Base-by-base conservation (phyloP, 129 eudicot species). In the Flaveria robusta region DNA sequence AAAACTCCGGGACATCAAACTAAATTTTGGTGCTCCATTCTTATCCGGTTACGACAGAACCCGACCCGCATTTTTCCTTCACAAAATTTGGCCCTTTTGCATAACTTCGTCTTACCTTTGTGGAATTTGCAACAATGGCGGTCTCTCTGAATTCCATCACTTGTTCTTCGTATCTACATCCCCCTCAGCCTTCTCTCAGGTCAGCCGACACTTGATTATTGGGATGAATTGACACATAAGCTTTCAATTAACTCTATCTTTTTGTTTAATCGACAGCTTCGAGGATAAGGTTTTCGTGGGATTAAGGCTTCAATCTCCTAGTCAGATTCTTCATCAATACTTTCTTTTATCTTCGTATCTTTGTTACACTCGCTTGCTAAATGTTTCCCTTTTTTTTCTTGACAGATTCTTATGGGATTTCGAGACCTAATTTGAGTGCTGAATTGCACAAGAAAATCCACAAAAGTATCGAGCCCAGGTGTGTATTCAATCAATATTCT, bases 221-320 rank as follows among this genome's bases (percentile, higher is more conserved):
- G 7, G 39, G 39, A 34, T 31, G 12, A 78, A 58, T 56, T 56
- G 31, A 24, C 3, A 59, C 16, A 16, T 4, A 71, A 43, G 66
- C 0, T 59, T 59, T 59, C 26, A 66, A 70, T 52, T 42, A 52
- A 76, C 68, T 3, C 0, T 43, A 54, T 60, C 58, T 20, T 47
- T 69, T 42, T 76, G 79, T 69, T 34, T 34, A 34, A 34, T 34
- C 39, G 8, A 34, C 39, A 88, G 96, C 81, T 83, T 83, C 27
- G 75, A 69, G 10, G 88, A 87, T 82, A 93, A 82, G 79, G 87
- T 85, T 78, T 88, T 67, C 78, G 97, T 85, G 6, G 98, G 98
- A 15, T 78, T 93, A 63, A 80, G 83, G 76, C 82, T 76, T 55
- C 96, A 90, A 82, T 85, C 88, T 82, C 87, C 92, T 72, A 77